phyloP scores from a whole-genome alignment of 371 early-diverging fungal species.

The Syncephalastrum contaminatum region DNA sequence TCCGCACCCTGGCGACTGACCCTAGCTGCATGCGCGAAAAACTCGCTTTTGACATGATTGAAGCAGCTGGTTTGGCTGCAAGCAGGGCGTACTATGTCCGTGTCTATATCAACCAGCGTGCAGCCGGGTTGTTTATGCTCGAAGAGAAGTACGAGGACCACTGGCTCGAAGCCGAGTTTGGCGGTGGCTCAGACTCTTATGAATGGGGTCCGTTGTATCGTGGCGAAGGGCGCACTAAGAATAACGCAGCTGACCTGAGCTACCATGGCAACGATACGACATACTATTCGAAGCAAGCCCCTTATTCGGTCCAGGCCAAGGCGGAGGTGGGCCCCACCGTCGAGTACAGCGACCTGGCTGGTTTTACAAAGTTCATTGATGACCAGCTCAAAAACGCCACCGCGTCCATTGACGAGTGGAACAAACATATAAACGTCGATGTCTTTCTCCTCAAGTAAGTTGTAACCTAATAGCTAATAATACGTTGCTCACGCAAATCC shows the following conservation, averaged over 20 bases:
- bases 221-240: conserved; percentile 14
- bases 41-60: conserved; percentile 31
- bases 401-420: conserved; percentile 15
- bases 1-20: conserved; percentile 44
- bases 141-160: conserved; percentile 31
- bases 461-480: background rate
- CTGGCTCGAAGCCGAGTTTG: conserved; percentile 32
- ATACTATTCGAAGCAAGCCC: conserved; percentile 9
- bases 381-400: conserved; percentile 10
- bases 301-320: conserved; percentile 19
- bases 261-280: conserved; percentile 21
- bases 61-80: conserved; percentile 42
- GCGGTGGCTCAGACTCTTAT: conserved; percentile 7
- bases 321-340: conserved; percentile 11
- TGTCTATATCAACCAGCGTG: conserved; percentile 27
- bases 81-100: conserved; percentile 41
- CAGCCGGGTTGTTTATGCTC: conserved; percentile 30
- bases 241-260: conserved; percentile 21
- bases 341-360: conserved; percentile 13
- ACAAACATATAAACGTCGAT: conserved; percentile 28
- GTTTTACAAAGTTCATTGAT: conserved; percentile 31
- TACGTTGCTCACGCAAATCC: background rate
- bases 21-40: conserved; percentile 47
- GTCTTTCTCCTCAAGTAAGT: conserved; percentile 34
- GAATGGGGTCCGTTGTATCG: conserved; percentile 25